A percentile compares a stretch with the other conserved stretches of the same genome.
These are phyloP conservation scores for Urochloa ruziziensis DNA, from an alignment of 176 grass and related monocot species.

Conservation along the genomic window DNA sequence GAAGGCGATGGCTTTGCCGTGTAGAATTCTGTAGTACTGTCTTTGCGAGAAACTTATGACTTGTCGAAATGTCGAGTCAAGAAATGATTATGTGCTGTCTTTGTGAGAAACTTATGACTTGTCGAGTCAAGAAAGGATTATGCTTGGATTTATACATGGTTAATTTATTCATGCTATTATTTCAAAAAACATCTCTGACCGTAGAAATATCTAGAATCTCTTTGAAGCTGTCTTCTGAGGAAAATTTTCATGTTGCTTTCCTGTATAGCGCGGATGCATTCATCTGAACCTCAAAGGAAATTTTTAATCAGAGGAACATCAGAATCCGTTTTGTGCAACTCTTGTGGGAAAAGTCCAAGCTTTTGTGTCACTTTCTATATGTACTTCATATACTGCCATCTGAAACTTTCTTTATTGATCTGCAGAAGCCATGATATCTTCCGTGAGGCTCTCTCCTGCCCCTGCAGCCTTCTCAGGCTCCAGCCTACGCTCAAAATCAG, in stretches of 20 bases:
- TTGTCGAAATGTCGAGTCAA: background rate
- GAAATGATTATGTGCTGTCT: background rate
- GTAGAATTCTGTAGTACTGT: slow-evolving; percentile 8
- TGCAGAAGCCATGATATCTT: slow-evolving; percentile 55
- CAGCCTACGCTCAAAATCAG: slow-evolving; percentile 42
- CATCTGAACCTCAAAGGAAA: background rate
- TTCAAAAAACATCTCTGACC: background rate
- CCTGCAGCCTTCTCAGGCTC: slow-evolving; percentile 24
- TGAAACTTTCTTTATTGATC: slow-evolving; percentile 28
- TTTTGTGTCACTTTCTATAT: slow-evolving; percentile 18
- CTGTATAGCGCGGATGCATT: background rate
- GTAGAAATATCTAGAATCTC: background rate
- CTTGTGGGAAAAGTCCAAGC: background rate
- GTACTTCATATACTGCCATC: background rate
- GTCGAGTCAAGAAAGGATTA: background rate
- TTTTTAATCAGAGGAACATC: background rate
- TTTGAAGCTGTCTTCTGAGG: background rate
- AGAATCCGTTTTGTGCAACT: background rate
- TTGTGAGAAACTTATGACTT: background rate
- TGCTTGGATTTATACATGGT: background rate
- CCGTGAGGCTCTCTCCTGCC: slow-evolving; percentile 32
- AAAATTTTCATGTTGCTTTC: slow-evolving; percentile 29
- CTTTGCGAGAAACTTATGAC: background rate
- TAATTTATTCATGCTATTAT: background rate
- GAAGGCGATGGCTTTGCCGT: slow-evolving; percentile 21